Conservation (phyloP, 306 rosid genomes). For the Lithocarpus polystachyus region DNA sequence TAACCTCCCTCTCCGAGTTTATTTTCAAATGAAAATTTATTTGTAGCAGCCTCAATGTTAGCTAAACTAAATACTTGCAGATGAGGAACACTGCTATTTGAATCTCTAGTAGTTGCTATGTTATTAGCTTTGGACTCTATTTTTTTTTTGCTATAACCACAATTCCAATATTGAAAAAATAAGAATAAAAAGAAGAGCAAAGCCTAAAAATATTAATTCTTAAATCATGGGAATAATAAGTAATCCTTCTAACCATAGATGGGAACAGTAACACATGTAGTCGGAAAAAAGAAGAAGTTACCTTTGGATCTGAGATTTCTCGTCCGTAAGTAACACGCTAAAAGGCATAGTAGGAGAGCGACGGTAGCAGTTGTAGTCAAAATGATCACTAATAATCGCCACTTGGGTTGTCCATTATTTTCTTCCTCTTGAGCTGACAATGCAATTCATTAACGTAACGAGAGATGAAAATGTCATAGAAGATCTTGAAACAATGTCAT, state of each 20-base stretch:
- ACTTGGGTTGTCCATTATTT: background rate
- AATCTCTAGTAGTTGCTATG: background rate
- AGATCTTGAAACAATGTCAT: background rate
- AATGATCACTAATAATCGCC: background rate
- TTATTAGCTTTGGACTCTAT: background rate
- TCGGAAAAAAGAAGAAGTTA: background rate
- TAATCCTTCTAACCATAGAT: background rate
- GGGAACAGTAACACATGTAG: too few species aligned
- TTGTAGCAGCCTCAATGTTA: slow-evolving; percentile 38
- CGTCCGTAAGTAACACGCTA: background rate
- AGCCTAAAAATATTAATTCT: background rate
- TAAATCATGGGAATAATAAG: too few species aligned
- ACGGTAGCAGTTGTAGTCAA: background rate
- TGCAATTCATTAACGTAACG: background rate
- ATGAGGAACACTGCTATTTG: slow-evolving; percentile 23
- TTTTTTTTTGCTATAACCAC: background rate
- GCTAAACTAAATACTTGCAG: slow-evolving; percentile 31
- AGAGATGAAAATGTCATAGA: background rate
- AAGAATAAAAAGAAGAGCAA: background rate
- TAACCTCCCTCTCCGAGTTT: slow-evolving; percentile 56
- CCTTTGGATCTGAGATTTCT: slow-evolving; percentile 10
- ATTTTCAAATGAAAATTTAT: slow-evolving; percentile 37
- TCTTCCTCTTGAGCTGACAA: slow-evolving; percentile 9
- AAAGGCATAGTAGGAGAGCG: background rate
- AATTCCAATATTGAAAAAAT: too few species aligned